Evolutionary conservation across 1,284 basidiomycete species (phyloP), one percentile per base, ranked within the genome.

Genomic region (Fistulinella cinereoalba): DNA sequence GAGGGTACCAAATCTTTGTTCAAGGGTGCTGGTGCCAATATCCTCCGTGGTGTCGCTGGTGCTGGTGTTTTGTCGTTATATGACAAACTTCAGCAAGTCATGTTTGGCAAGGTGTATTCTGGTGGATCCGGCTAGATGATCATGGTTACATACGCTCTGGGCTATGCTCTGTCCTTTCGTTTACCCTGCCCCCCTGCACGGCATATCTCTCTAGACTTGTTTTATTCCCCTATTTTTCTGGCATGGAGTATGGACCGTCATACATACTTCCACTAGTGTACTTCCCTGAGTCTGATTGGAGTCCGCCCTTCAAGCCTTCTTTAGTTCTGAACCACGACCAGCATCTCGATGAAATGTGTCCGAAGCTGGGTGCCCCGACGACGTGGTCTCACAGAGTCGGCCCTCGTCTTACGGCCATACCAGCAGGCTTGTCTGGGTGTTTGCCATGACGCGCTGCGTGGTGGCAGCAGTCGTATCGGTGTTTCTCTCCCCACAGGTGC

Each of bases 1-100:
- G 94, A 97, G 77, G 94, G 94, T 65, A 71, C 77, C 49, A 85
- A 83, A 70, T 94, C 92, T 28, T 79, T 96, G 64, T 93, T 93
- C 84, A 92, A 92, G 82, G 92, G 90, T 76, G 92, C 93, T 65
- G 93, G 91, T 81, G 93, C 93, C 71, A 96, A 97, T 80, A 94
- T 96, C 61, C 90, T 97, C 64, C 93, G 93, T 88, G 92, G 94
- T 84, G 89, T 96, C 67, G 94, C 93, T 65, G 94, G 93, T 77
- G 93, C 94, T 72, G 93, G 93, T 92, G 94, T 96, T 57, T 73
- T 97, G 65, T 93, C 93, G 34, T 77, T 95, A 53, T 93, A 93
- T 72, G 91, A 96, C 83, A 89, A 94, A 76, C 83, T 95, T 68
- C 93, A 96, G 72, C 73, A 86, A 66, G 67, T 93, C 61, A 73